Evolutionary conservation across 441 rosid genomes (phyloP).

Genomic region (Mallotus japonicus): DNA sequence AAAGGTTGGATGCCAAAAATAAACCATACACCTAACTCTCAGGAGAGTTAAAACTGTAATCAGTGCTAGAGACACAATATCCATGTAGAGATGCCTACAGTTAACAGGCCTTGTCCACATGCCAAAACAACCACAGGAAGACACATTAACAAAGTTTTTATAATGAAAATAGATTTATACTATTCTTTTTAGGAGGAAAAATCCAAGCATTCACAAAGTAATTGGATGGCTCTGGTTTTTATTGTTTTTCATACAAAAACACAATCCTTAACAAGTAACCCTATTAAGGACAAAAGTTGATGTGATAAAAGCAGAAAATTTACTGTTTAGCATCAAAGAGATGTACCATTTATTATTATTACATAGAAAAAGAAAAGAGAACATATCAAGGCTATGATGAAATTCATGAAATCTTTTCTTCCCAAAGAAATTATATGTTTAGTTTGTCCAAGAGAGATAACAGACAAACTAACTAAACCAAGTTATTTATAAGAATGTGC

Average conservation of each 20-base stretch:
- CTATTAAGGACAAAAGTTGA: background rate
- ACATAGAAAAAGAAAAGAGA: background rate
- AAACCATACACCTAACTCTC: background rate
- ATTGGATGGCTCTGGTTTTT: background rate
- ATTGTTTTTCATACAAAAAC: background rate
- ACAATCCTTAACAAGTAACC: background rate
- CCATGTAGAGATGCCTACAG: background rate
- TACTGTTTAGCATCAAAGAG: background rate
- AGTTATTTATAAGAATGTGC: background rate
- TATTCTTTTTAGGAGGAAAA: background rate
- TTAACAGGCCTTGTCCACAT: background rate
- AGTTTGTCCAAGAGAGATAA: too few species aligned
- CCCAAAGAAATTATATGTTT: background rate
- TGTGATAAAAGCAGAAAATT: background rate
- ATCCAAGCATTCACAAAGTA: background rate
- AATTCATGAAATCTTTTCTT: background rate
- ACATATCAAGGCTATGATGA: background rate
- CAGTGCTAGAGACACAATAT: background rate
- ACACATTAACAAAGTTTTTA: background rate
- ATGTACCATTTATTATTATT: background rate
- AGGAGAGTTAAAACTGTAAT: background rate
- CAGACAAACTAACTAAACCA: too few species aligned
- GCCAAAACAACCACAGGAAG: background rate
- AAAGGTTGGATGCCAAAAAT: background rate
- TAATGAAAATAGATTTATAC: background rate